Percentiles rank a stretch among this genome's conserved stretches.
These are phyloP conservation scores for Leishmania martiniquensis DNA, from an alignment of 208 protist genomes.

Conservation along the genomic window DNA sequence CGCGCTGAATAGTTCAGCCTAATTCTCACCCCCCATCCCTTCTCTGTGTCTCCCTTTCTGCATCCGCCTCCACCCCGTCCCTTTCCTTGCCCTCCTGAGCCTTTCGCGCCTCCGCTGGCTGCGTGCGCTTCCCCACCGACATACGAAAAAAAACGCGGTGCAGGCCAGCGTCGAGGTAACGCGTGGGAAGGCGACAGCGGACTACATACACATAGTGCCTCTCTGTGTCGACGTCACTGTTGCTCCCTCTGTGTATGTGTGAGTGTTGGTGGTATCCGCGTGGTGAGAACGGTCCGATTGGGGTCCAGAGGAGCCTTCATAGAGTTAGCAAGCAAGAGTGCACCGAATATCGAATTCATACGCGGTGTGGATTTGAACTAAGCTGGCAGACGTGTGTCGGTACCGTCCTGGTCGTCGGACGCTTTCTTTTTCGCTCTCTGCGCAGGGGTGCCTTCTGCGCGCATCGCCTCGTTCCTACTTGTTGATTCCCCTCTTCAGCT, in stretches of 20 bases:
- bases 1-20: not conserved
- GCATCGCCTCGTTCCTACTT: not conserved
- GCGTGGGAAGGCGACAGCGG: not conserved
- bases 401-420: not conserved
- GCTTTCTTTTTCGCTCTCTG: not conserved
- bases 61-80: not conserved
- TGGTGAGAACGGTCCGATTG: not conserved
- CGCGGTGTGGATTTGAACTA: not conserved
- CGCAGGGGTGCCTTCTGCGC: not conserved
- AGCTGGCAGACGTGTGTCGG: not conserved
- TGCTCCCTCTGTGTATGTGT: not conserved
- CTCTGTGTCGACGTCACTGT: not conserved
- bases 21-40: not conserved
- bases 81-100: too few relatives aligned
- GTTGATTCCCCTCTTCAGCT: not conserved
- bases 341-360: not conserved
- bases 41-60: not conserved
- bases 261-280: not conserved
- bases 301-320: not conserved
- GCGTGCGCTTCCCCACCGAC: not conserved
- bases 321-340: conserved; percentile 1
- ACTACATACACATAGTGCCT: conserved; percentile 1
- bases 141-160: not conserved
- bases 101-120: not conserved
- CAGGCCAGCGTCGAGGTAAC: not conserved